Conservation (phyloP, 2,329 filamentous ascomycete species). For the Pseudogymnoascus sp. region DNA sequence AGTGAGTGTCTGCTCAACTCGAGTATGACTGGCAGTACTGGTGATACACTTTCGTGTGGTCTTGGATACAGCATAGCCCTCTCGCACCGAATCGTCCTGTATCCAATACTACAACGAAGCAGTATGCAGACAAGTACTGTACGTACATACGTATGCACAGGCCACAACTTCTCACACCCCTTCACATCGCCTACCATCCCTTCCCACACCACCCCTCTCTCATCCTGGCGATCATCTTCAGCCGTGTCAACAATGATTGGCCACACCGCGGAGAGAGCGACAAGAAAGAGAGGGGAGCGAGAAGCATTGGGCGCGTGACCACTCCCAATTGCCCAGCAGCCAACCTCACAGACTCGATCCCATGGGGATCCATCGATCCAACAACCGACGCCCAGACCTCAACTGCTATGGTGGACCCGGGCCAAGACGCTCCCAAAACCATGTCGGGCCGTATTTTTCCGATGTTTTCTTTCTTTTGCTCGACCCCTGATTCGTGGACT, state of each 20-base stretch:
- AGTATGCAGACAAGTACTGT: not conserved
- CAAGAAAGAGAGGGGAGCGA: not conserved
- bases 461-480: not conserved
- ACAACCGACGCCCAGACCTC: conserved; percentile 4
- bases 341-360: not conserved
- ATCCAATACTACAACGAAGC: not conserved
- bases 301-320: not conserved
- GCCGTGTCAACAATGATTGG: not conserved
- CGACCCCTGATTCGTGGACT: not conserved
- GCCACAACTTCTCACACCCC: not conserved
- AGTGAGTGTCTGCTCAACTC: not conserved
- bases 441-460: not conserved
- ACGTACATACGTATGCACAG: not conserved
- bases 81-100: not conserved
- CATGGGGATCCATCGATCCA: conserved; percentile 1
- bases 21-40: not conserved
- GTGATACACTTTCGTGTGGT: not conserved
- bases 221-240: not conserved
- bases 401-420: not conserved
- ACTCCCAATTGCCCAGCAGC: not conserved
- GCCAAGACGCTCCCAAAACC: not conserved
- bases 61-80: not conserved
- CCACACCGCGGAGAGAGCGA: not conserved
- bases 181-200: not conserved
- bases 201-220: not conserved